Evolutionary conservation across 768 basidiomycete genomes (phyloP).

Genomic region (Daedaleopsis nitida): DNA sequence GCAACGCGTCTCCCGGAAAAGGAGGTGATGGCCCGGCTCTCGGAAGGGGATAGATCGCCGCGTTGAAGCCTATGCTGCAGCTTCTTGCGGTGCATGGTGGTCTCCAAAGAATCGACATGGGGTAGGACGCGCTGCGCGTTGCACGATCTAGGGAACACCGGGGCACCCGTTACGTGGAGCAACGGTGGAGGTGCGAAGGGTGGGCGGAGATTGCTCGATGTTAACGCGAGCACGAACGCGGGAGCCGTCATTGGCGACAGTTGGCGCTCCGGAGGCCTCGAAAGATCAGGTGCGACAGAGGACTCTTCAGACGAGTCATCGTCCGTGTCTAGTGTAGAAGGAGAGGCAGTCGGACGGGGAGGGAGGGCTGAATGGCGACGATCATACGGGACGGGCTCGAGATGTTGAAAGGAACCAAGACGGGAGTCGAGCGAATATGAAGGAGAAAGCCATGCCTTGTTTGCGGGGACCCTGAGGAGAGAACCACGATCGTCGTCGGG

Average conservation of each 20-base stretch:
- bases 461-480: slow-evolving; percentile 10
- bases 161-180: slow-evolving; percentile 36
- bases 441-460: slow-evolving; percentile 18
- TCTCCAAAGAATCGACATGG: slow-evolving; percentile 42
- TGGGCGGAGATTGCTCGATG: slow-evolving; percentile 48
- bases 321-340: slow-evolving; percentile 18
- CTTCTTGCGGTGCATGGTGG: slow-evolving; percentile 50
- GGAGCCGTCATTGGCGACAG: slow-evolving; percentile 23
- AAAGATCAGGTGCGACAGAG: slow-evolving; percentile 14
- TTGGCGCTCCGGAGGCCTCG: slow-evolving; percentile 17
- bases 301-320: slow-evolving; percentile 18
- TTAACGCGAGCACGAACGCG: slow-evolving; percentile 44
- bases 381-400: slow-evolving; percentile 11
- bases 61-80: slow-evolving; percentile 49
- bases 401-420: slow-evolving; percentile 14
- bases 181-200: slow-evolving; percentile 52
- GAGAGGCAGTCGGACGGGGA: slow-evolving; percentile 10
- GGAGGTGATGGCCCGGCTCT: slow-evolving; percentile 47
- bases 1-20: slow-evolving; percentile 33
- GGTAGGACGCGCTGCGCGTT: slow-evolving; percentile 41
- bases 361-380: slow-evolving; percentile 2
- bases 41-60: slow-evolving; percentile 39
- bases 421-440: slow-evolving; percentile 13
- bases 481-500: slow-evolving; percentile 49
- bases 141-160: slow-evolving; percentile 60